A percentile compares a stretch with the other conserved stretches of the same genome.
Conservation (phyloP, 192 early-diverging fungal genomes). For the Rhizophlyctis rosea region DNA sequence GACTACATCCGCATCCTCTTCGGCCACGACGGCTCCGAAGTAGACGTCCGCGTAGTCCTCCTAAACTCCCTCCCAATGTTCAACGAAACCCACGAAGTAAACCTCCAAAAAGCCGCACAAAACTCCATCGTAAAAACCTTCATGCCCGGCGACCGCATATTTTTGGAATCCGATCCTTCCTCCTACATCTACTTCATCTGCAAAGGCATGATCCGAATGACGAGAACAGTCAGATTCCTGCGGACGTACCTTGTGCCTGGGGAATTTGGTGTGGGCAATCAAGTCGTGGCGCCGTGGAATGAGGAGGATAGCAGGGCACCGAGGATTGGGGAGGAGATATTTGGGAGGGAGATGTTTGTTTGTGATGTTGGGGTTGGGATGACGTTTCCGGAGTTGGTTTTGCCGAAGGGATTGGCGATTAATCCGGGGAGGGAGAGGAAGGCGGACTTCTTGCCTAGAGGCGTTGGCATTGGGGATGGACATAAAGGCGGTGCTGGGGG, state of each 20-base stretch:
- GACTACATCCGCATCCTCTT: conserved; percentile 21
- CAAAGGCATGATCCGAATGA: conserved; percentile 4
- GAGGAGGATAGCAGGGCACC: no score
- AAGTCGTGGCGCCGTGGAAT: conserved; percentile 7
- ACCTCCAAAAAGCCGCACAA: conserved; percentile 20
- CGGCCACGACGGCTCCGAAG: conserved; percentile 19
- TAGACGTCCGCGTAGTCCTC: conserved; percentile 8
- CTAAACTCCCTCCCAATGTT: conserved; percentile 13
- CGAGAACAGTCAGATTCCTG: conserved; percentile 8
- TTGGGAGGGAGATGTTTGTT: conserved; percentile 2
- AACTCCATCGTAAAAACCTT: conserved; percentile 9
- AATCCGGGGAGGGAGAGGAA: conserved; percentile 4
- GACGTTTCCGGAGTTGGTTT: conserved; percentile 7
- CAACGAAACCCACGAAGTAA: conserved; percentile 7
- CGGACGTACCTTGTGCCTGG: background rate
- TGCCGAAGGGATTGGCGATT: conserved; percentile 1
- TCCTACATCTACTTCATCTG: conserved; percentile 19
- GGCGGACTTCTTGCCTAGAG: conserved; percentile 20
- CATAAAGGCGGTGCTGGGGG: no score
- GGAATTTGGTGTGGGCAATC: background rate
- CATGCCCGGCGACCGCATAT: conserved; percentile 3
- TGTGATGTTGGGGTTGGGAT: conserved; percentile 5
- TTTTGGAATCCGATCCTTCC: conserved; percentile 8
- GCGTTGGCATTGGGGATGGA: no score
- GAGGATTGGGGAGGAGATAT: conserved; percentile 15